phyloP scores from a whole-genome alignment of 306 rosid genomes.

The Gastrolobium bilobum region DNA sequence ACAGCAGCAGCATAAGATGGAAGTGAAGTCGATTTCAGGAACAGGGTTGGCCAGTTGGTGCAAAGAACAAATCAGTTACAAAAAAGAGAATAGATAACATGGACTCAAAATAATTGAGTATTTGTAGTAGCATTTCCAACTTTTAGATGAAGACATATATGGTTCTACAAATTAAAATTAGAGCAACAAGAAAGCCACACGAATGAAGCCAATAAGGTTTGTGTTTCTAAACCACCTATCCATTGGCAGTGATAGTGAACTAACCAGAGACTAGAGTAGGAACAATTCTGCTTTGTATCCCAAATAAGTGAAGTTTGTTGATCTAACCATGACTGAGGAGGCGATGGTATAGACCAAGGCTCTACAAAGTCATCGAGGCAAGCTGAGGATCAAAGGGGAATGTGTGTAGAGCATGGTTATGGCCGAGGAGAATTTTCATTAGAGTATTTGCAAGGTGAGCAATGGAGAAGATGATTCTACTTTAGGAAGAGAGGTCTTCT shows the following conservation, averaged over 20 bases:
- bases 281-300: too few species aligned
- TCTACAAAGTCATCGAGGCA: too few species aligned
- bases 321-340: too few species aligned
- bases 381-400: too few species aligned
- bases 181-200: neutral
- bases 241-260: neutral
- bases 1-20: slow-evolving; percentile 8
- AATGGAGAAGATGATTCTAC: too few species aligned
- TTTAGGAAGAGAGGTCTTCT: too few species aligned
- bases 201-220: slow-evolving; percentile 18
- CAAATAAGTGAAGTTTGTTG: too few species aligned
- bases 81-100: slow-evolving; percentile 1
- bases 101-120: neutral
- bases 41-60: neutral
- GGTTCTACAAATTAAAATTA: neutral
- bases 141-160: slow-evolving; percentile 9
- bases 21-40: slow-evolving; percentile 12
- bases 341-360: too few species aligned
- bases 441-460: too few species aligned
- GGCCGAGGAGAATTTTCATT: too few species aligned
- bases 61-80: slow-evolving; percentile 23
- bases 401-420: too few species aligned
- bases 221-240: slow-evolving; percentile 29
- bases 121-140: neutral
- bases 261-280: too few species aligned